Base-by-base conservation (phyloP, 2,329 filamentous ascomycete species). In the Trichophyton benhamiae region DNA sequence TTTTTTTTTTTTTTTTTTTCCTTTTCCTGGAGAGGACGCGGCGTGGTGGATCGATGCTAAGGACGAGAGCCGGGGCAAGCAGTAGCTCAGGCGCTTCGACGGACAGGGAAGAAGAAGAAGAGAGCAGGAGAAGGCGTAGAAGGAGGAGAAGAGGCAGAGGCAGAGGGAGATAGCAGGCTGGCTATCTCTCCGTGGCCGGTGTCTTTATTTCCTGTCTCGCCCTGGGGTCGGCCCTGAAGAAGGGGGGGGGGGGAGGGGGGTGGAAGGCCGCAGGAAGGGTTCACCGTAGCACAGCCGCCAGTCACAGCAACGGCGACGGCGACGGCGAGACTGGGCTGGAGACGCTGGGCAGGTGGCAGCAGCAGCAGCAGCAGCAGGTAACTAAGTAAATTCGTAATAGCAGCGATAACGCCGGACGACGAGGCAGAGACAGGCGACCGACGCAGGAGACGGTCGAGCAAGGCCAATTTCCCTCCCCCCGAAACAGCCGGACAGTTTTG, bases 401-500 rank as follows among this genome's bases (percentile, higher is more conserved):
- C 44, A 9, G 36, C 25, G 5, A 5, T 5, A 36, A 9, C 11
- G 11, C 11, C 33, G 33, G 33, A 38, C 30, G 30, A 33, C 9
- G 33, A 9, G 11, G 33, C 33, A 44, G 41, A 49, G 46, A 25
- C 6, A 27, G 20, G 9, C 7, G 20, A 1, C 46, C 22, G 22
- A 53, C 9, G 13, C 22, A 11, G 33, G 11, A 25, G 13, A 8
- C 4, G 27, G 22, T 25, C 22, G 22, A 30, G 3, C 17, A 22
- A n/a, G 20, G 11, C 49, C 49, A 53, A 53, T 53, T 53, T 53
- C 49, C 49, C 49, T 49, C 27, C 49, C 27, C 49, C 49, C 49
- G 49, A 53, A 53, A 53, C 49, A 53, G 22, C 49, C 49, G 49
- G 49, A 53, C 49, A 53, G 49, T 53, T 53, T 38, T 33, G 41